Evolutionary conservation across 768 basidiomycete species (phyloP), one percentile per base, ranked within the genome.

Genomic region (Leccinum subgranulosum): DNA sequence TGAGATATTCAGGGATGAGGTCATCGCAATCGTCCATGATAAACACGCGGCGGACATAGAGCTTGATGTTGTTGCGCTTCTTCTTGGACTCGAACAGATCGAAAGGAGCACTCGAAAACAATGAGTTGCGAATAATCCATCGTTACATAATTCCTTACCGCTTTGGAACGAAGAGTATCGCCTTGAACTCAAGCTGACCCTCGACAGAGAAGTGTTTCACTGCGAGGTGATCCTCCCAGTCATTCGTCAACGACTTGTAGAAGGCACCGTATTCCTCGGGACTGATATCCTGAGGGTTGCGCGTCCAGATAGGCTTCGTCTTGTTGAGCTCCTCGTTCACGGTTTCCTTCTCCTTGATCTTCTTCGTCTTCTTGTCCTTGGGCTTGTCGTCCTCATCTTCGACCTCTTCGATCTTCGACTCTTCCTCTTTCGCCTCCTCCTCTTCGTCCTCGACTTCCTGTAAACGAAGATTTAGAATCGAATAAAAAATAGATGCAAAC

Each of bases 11-110:
- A 66, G 96, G 96, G 71, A 96, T 98, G 73, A 97, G 81, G 71
- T 99, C 97, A 81, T 98, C 96, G 75, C 96, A 98, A 77, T 97
- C 95, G 78, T 99, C 97, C 93, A 97, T 98, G 84, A 99, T 98
- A 84, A 99, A 98, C 70, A 98, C 96, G 56, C 97, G 94, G 81
- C 97, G 93, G 67, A 99, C 97, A 74, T 98, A 99, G 74, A 99
- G 94, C 81, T 99, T 99, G 85, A 99, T 98, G 90, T 98, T 98
- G 85, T 98, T 98, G 70, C 96, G 92, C 86, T 98, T 98, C 91
- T 98, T 98, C 90, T 99, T 98, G 60, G 91, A 92, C 82, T 99
- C 97, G 79, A 99, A 99, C 74, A 99, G 89, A 72, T 99, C 97
- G 77, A 98, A 98, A 53, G 97, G 97, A 46, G 96, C 97, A 60